Base-by-base conservation (phyloP, 805 yeast species). In the Kodamaea sagamina region DNA sequence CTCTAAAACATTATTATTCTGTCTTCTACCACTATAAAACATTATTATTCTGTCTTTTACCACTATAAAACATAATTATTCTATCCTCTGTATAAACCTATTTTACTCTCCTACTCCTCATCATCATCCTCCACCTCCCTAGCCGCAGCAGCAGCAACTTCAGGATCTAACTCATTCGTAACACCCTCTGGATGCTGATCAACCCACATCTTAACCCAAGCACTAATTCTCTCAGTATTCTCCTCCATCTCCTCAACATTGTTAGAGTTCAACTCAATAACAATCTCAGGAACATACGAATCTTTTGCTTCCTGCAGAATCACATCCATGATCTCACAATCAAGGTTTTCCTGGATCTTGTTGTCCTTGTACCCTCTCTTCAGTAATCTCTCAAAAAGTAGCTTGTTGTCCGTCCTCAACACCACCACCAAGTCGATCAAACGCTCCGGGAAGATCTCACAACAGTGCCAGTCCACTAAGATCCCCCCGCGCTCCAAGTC, bases 401-500 rank as follows among this genome's bases (percentile, higher is more conserved):
- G 63, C 11, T 81, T 67, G 55, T 86, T 89, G 56, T 86, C 85
- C 35, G 95, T 82, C 50, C 90, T 74, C 43, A 93, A 72, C 1
- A 93, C 99, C 29, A 89, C 85, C 4, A 93, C 98, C 48, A 93
- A 72, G 63, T 93, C 99, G 40, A 93, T 86, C 61, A 89, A 77
- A 52, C 95, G 71, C 59, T 89, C 98, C 1, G 98, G 98, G 59
- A 93, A 92, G 15, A 88, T 79, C 57, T 93, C 99, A 65, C 96
- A 89, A 35, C 92, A 93, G 61, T 93, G 99, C 99, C 99, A 93
- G 63, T 93, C 99, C 9, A 93, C 74, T 6, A 93, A 71, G n/a
- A 76, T 73, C 1, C 95, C 96, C n/a, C 99, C 99, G 49, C 79
- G 71, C 41, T 84, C 84, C 38, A 90, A 70, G 29, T 84, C 77